A percentile compares a stretch with the other conserved stretches of the same genome.
phyloP scores from a whole-genome alignment of 169 alveolate species.

The Perkinsus chesapeaki region DNA sequence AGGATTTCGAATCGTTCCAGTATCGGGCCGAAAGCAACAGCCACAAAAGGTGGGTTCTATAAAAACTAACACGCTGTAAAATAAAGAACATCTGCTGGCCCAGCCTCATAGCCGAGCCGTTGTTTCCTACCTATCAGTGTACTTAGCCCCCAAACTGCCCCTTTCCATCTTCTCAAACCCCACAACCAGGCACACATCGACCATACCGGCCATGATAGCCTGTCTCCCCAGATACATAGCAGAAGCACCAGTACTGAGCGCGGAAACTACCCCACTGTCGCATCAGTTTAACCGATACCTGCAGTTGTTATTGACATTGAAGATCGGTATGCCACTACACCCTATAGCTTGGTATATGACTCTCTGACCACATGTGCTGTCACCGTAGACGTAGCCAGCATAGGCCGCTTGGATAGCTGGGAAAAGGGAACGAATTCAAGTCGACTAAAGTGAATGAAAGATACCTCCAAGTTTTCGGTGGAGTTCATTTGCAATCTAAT shows the following conservation, averaged over 20 bases:
- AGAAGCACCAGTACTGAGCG: constrained; percentile 45
- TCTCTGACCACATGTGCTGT: constrained; percentile 57
- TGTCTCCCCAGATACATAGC: constrained; percentile 46
- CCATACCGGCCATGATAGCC: constrained; percentile 36
- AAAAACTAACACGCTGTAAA: too few relatives aligned
- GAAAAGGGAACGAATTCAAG: background rate
- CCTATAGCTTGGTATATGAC: constrained; percentile 54
- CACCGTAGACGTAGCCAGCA: constrained; percentile 65
- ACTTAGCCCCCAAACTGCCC: constrained; percentile 43
- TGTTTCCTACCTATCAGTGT: constrained; percentile 52
- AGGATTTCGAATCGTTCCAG: too few relatives aligned
- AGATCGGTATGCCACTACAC: constrained; percentile 59
- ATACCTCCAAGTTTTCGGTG: too few relatives aligned
- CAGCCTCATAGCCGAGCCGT: too few relatives aligned
- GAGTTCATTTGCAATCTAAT: too few relatives aligned
- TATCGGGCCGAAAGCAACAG: too few relatives aligned
- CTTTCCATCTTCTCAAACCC: constrained; percentile 65
- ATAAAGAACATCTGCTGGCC: too few relatives aligned
- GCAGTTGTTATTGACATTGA: constrained; percentile 61
- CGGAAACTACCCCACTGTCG: background rate
- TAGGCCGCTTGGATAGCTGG: constrained; percentile 39
- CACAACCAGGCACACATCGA: constrained; percentile 49
- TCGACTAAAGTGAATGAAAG: too few relatives aligned
- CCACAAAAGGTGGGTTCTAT: too few relatives aligned
- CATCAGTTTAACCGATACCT: background rate